Evolutionary conservation across 202 grass and related monocot species (phyloP), one percentile per base, ranked within the genome.

Genomic region (Dendrocalamus latiflorus): DNA sequence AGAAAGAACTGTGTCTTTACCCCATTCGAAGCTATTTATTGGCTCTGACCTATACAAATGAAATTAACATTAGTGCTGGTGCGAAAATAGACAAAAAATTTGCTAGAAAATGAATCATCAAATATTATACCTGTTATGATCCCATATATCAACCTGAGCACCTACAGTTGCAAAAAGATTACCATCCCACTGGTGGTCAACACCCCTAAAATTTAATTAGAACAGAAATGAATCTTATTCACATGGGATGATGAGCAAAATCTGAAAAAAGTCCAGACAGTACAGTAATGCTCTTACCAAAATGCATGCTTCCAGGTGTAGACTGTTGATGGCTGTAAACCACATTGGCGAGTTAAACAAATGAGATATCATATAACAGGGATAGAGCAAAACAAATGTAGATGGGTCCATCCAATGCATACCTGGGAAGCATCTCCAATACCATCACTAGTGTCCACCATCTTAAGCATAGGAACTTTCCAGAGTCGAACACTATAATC

Each of bases 81-180:
- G 68, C 60, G 8, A 53, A 82, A 26, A 88, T 24, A 88, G 41
- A 20, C 12, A 14, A 16, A 83, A 68, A 71, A 75, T 45, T 20
- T 70, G 24, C 14, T 49, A 73, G 28, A 34, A 60, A 76, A 77
- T 67, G 17, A 70, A 83, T 76, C 16, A 72, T 70, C 10, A 37
- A 53, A 82, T 65, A 80, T 34, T 84, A 42, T 86, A 98, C 95
- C 93, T 98, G 70, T 95, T 93, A 80, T 86, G 93, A 89, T 98
- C 95, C 95, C 95, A 98, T 93, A 98, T 90, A 86, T 95, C 95
- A 72, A 98, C 93, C 81, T 95, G 95, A 53, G 95, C 91, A 84
- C 95, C 95, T 78, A 87, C 96, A 51, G 96, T 98, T 43, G 93
- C 93, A 87, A 98, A 98, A 75, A 98, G 89, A 79, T 68, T 83